Evolutionary conservation across 2,329 filamentous ascomycete genomes (phyloP), one percentile per base, ranked within the genome.

Genomic region (Westerdykella ornata): DNA sequence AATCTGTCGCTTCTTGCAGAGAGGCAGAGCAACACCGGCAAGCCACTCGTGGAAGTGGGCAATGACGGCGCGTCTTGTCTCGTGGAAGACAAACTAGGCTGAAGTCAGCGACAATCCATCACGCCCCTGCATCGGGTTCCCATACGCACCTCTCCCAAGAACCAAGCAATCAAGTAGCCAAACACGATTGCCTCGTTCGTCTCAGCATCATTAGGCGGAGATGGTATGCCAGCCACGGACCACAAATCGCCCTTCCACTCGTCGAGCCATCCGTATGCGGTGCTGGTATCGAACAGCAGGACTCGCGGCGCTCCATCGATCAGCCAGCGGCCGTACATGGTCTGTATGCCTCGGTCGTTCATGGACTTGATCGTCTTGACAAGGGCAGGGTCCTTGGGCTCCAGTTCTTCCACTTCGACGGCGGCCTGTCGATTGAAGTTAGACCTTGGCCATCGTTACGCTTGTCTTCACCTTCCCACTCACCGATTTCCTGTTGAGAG

Each of bases 11-110:
- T 86, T 95, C 73, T 94, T 94, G 71, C 82, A 84, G 52, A 97
- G 77, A 18, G 92, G 92, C 26, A 97, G 75, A 38, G 87, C 90
- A 37, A 97, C 92, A 68, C 90, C 92, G 9, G 92, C 84, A 41
- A 98, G 78, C 92, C 92, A 98, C 69, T 98, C 92, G 73, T 98
- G 92, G 73, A 97, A 97, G 68, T 98, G 92, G 42, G 89, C 92
- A 67, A 97, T 92, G 51, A 98, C 88, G 3, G 92, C 92, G 60
- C 81, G 85, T 53, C 82, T 83, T 69, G 86, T 92, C 69, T 97
- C 90, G 65, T 95, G 89, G 59, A 83, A 87, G 48, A 95, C 88
- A 66, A 89, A 97, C 89, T 95, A 55, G 15, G 1, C 2, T 13
- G 14, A 6, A 15, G 37, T 62, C 44, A 63, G 58, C 22, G 22